Evolutionary conservation across 2,329 filamentous ascomycete species (phyloP).

Genomic region (Hypoxylon sp.): DNA sequence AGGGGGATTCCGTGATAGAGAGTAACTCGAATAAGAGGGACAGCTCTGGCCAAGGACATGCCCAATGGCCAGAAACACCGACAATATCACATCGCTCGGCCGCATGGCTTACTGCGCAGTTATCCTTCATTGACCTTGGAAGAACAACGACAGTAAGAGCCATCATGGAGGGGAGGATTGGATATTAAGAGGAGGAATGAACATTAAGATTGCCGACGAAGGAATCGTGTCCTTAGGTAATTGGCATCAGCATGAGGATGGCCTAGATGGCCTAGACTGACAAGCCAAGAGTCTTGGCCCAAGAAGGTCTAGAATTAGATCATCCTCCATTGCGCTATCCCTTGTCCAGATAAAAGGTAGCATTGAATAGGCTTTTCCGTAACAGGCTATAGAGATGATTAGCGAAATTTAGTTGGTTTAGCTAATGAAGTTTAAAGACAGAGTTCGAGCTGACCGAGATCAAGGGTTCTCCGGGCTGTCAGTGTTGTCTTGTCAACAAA

Average conservation of each 20-base stretch:
- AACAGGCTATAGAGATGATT: constrained; percentile 4
- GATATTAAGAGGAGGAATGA: neutral
- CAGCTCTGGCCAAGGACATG: constrained; percentile 42
- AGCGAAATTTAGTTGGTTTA: neutral
- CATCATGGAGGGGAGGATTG: neutral
- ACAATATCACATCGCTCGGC: constrained; percentile 19
- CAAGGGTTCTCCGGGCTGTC: neutral
- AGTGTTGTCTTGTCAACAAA: neutral
- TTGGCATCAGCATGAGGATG: neutral
- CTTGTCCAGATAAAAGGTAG: constrained; percentile 10
- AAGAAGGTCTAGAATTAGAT: constrained; percentile 20
- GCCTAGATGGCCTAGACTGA: neutral
- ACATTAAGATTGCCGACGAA: neutral
- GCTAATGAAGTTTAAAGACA: neutral
- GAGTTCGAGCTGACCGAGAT: neutral
- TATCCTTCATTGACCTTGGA: neutral
- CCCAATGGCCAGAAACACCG: constrained; percentile 24
- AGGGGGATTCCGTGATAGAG: constrained; percentile 50
- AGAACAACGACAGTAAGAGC: neutral
- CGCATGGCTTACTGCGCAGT: constrained; percentile 31
- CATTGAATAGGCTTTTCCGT: neutral
- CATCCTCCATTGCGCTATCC: constrained; percentile 8
- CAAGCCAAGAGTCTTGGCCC: constrained; percentile 26
- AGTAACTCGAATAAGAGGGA: constrained; percentile 51
- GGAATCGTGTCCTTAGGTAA: constrained; percentile 26